A percentile compares a stretch with the other conserved stretches of the same genome.
These are phyloP conservation scores for Liriodendron chinense DNA, from an alignment of 164 flowering plant species.

Conservation along the genomic window DNA sequence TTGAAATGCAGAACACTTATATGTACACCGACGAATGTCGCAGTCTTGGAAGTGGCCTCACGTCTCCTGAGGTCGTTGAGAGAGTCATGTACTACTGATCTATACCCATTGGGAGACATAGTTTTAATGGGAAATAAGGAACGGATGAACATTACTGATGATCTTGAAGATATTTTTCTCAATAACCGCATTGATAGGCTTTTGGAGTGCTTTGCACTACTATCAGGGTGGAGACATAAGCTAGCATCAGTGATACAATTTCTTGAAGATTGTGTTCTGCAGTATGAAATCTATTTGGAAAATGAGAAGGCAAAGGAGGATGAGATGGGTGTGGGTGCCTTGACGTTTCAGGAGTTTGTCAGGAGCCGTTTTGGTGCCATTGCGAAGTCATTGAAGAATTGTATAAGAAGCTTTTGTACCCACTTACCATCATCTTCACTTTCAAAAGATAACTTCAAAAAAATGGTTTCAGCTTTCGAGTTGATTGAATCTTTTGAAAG, in stretches of 20 bases:
- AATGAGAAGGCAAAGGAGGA: conserved; percentile 22
- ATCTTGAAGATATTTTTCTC: conserved; percentile 49
- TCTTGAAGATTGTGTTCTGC: conserved; percentile 43
- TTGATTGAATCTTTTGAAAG: conserved; percentile 33
- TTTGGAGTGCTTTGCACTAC: conserved; percentile 37
- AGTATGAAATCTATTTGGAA: conserved; percentile 32
- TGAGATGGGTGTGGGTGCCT: too few species aligned
- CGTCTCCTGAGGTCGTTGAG: conserved; percentile 41
- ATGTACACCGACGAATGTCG: conserved; percentile 78
- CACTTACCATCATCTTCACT: conserved; percentile 39
- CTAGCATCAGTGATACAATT: conserved; percentile 39
- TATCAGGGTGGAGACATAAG: conserved; percentile 46
- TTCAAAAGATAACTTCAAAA: conserved; percentile 19
- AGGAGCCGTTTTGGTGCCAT: not conserved
- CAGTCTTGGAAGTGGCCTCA: conserved; percentile 54
- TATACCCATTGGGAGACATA: conserved; percentile 51
- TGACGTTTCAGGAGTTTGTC: conserved; percentile 1
- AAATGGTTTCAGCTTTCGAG: conserved; percentile 20
- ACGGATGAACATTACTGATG: conserved; percentile 36
- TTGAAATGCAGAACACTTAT: conserved; percentile 42
- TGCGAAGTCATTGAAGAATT: conserved; percentile 17
- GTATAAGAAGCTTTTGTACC: conserved; percentile 37
- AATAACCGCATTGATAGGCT: conserved; percentile 45
- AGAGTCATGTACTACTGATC: conserved; percentile 2
- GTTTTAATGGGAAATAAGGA: conserved; percentile 64